These are phyloP conservation scores for Melanogaster broomeanus DNA, from an alignment of 768 basidiomycete genomes.

Conservation along the genomic window DNA sequence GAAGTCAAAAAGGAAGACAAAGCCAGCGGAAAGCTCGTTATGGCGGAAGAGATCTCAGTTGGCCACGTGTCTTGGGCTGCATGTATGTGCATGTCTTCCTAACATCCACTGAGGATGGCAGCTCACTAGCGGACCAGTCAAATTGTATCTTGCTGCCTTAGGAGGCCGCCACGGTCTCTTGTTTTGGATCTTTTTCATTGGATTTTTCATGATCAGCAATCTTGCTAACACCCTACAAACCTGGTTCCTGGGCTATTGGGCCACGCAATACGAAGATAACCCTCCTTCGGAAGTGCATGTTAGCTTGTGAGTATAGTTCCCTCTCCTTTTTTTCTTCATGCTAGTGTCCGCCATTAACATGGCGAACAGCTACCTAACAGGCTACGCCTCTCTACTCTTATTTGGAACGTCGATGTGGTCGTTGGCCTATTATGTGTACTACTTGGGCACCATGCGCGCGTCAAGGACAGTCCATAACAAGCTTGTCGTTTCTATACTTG, in stretches of 20 bases:
- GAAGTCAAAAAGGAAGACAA: constrained; percentile 15
- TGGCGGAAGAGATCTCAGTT: constrained; percentile 62
- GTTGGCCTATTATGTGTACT: constrained; percentile 39
- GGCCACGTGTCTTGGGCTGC: constrained; percentile 59
- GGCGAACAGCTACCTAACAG: constrained; percentile 48
- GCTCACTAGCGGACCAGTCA: constrained; percentile 32
- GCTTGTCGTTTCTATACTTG: constrained; percentile 54
- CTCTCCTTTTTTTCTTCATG: background rate
- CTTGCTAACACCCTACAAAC: constrained; percentile 28
- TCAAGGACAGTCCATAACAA: constrained; percentile 53
- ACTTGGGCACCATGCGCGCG: constrained; percentile 53
- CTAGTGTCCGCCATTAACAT: background rate
- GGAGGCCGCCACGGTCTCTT: constrained; percentile 27
- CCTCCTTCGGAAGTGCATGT: constrained; percentile 36
- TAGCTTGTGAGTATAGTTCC: constrained; percentile 28
- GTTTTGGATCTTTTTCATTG: constrained; percentile 30
- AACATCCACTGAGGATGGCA: background rate
- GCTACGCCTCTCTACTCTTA: constrained; percentile 42
- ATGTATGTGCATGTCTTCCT: constrained; percentile 26
- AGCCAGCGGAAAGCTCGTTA: constrained; percentile 57
- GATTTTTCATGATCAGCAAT: constrained; percentile 21
- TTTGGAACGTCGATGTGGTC: constrained; percentile 33
- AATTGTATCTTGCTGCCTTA: constrained; percentile 28
- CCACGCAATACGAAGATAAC: constrained; percentile 40
- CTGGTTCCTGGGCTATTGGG: constrained; percentile 50